phyloP scores from a whole-genome alignment of 2,329 filamentous ascomycete genomes.

The Chaetomium sp. region DNA sequence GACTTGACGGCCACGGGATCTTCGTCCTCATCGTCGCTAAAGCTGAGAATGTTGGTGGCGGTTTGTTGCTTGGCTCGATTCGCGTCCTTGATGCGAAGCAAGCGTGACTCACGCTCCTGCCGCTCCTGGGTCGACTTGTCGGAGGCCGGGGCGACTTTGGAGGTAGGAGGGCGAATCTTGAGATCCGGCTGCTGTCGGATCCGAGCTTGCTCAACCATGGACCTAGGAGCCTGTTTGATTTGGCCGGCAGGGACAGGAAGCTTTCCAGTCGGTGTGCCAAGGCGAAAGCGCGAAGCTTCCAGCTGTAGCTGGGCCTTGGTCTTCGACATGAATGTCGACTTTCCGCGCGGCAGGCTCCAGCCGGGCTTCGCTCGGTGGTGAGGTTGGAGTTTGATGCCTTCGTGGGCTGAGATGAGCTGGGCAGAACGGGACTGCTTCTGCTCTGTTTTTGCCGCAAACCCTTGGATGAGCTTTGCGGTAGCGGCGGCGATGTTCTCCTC shows the following conservation, averaged over 20 bases:
- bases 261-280: conserved; percentile 36
- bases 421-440: conserved; percentile 52
- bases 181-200: conserved; percentile 22
- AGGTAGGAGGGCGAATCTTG: too few relatives aligned
- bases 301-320: conserved; percentile 51
- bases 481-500: conserved; percentile 51
- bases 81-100: conserved; percentile 25
- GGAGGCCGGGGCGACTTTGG: too few relatives aligned
- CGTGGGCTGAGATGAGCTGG: conserved; percentile 47
- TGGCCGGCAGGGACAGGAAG: conserved; percentile 31
- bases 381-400: conserved; percentile 32
- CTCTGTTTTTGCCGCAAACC: conserved; percentile 51
- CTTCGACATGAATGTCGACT: conserved; percentile 49
- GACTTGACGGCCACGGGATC: conserved; percentile 1
- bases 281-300: conserved; percentile 42
- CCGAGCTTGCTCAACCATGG: conserved; percentile 48
- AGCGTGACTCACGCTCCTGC: conserved; percentile 33
- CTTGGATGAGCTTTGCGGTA: conserved; percentile 50
- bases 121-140: neutral
- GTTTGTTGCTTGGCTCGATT: neutral
- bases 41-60: conserved; percentile 24
- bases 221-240: conserved; percentile 44
- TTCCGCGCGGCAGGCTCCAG: conserved; percentile 41
- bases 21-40: conserved; percentile 28
- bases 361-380: conserved; percentile 28